phyloP scores from a whole-genome alignment of 2,329 filamentous ascomycete species.

The Fusarium torreyae region DNA sequence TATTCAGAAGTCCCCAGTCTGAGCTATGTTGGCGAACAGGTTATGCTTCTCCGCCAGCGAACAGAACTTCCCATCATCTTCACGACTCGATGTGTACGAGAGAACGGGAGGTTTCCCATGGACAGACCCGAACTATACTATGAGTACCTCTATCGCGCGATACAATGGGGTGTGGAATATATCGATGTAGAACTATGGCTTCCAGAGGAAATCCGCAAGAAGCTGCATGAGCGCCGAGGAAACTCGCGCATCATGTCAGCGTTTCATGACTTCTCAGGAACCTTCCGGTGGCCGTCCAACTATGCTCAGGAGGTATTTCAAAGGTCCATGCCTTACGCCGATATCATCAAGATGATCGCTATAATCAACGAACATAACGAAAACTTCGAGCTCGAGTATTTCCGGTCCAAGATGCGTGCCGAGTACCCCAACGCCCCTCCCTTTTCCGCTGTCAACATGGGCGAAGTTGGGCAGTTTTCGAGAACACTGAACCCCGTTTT shows the following conservation, averaged over 20 bases:
- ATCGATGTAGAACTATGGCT: conserved; percentile 92
- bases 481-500: conserved; percentile 88
- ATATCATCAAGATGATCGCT: conserved; percentile 93
- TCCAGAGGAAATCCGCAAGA: conserved; percentile 79
- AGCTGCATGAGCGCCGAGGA: conserved; percentile 78
- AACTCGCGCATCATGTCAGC: conserved; percentile 92
- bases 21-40: conserved; percentile 87
- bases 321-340: conserved; percentile 80
- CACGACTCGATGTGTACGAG: conserved; percentile 84
- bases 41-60: conserved; percentile 86
- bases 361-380: conserved; percentile 86
- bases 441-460: conserved; percentile 90
- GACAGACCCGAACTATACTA: conserved; percentile 82
- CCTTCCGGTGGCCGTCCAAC: conserved; percentile 84
- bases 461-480: conserved; percentile 86
- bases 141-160: conserved; percentile 84
- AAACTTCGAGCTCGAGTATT: conserved; percentile 92
- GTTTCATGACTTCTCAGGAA: conserved; percentile 89
- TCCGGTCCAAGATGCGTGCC: conserved; percentile 81
- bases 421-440: conserved; percentile 79
- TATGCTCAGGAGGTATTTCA: conserved; percentile 81
- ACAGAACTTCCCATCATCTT: conserved; percentile 94
- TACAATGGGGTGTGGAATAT: conserved; percentile 92
- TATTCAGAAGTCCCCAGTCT: conserved; percentile 80
- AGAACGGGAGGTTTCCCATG: conserved; percentile 90